phyloP scores from a whole-genome alignment of 208 protist genomes.

The Wallacemonas sp. region DNA sequence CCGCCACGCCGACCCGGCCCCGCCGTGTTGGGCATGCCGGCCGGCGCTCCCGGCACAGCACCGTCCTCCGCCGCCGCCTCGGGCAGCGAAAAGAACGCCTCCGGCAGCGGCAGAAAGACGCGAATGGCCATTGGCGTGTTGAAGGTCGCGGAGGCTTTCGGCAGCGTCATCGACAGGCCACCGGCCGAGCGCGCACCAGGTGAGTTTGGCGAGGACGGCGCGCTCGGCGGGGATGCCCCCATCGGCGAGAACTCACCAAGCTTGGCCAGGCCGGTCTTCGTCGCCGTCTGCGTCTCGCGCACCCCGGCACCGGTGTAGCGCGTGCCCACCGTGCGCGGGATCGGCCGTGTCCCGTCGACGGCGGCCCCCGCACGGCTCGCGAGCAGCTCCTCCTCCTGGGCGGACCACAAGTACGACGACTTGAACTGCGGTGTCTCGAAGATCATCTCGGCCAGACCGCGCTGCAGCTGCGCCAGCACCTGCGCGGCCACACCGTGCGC shows the following conservation, averaged over 20 bases:
- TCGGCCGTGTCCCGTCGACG: not conserved
- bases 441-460: constrained; percentile 46
- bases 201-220: constrained; percentile 8
- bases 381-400: constrained; percentile 42
- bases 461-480: constrained; percentile 61
- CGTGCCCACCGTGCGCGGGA: constrained; percentile 19
- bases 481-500: constrained; percentile 42
- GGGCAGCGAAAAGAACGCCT: constrained; percentile 30
- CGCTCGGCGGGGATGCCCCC: not conserved
- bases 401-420: constrained; percentile 38
- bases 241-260: constrained; percentile 5
- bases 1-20: too few species aligned
- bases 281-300: constrained; percentile 28
- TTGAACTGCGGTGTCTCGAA: constrained; percentile 38
- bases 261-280: constrained; percentile 14
- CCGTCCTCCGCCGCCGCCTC: not conserved
- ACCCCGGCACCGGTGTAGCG: constrained; percentile 17
- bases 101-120: constrained; percentile 61
- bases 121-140: constrained; percentile 71
- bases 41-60: not conserved
- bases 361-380: not conserved
- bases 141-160: constrained; percentile 33
- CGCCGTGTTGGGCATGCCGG: too few species aligned
- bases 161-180: not conserved
- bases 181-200: not conserved